These are phyloP conservation scores for Seiridium unicorne DNA, from an alignment of 2,329 filamentous ascomycete genomes.

Conservation along the genomic window DNA sequence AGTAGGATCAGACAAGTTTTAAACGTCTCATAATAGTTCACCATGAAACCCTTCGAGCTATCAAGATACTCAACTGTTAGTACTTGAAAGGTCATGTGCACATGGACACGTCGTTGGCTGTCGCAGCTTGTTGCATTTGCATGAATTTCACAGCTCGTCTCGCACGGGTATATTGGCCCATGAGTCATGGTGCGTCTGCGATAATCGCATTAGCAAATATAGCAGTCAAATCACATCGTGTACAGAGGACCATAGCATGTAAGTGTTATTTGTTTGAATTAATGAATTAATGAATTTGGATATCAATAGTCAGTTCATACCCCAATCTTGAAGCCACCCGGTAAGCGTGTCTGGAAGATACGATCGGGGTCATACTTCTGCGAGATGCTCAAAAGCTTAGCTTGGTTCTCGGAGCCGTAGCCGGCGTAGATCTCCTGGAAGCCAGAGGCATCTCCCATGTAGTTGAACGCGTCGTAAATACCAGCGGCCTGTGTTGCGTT, in stretches of 20 bases:
- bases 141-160: background rate
- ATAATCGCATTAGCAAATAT: background rate
- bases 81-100: too few species aligned
- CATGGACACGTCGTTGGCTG: too few species aligned
- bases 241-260: too few species aligned
- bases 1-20: too few species aligned
- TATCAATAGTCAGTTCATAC: background rate
- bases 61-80: too few species aligned
- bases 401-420: conserved; percentile 31
- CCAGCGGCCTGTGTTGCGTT: conserved; percentile 25
- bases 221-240: background rate
- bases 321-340: conserved; percentile 15
- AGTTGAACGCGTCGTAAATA: conserved; percentile 37
- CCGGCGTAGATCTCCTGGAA: conserved; percentile 33
- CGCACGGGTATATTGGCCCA: background rate
- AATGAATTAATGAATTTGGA: too few species aligned
- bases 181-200: background rate
- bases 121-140: background rate
- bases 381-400: conserved; percentile 18
- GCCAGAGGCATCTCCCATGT: conserved; percentile 34
- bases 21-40: too few species aligned
- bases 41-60: too few species aligned
- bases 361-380: conserved; percentile 22
- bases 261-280: too few species aligned
- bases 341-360: conserved; percentile 13